Evolutionary conservation across 2,329 filamentous ascomycete genomes (phyloP).

Genomic region (Aspergillus sp.): DNA sequence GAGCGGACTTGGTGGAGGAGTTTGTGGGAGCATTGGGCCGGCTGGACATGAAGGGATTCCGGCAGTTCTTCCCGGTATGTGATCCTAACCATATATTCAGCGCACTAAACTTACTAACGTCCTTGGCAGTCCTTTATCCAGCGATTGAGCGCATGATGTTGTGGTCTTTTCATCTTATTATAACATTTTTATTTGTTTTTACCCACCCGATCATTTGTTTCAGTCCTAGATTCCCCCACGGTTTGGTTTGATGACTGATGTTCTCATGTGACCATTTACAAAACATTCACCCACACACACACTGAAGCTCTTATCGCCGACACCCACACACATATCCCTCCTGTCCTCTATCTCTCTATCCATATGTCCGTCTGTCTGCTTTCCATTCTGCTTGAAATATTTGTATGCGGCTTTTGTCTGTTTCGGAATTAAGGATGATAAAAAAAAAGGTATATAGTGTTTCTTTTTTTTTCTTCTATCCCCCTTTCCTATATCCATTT

Average conservation of each 20-base stretch:
- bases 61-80: conserved; percentile 50
- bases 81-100: background rate
- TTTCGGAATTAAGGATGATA: conserved; percentile 7
- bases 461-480: too few species aligned
- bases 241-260: conserved; percentile 32
- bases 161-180: conserved; percentile 13
- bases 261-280: conserved; percentile 21
- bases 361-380: background rate
- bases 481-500: conserved; percentile 1
- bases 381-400: background rate
- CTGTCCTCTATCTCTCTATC: background rate
- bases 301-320: conserved; percentile 15
- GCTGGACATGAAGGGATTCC: conserved; percentile 49
- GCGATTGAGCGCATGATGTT: conserved; percentile 45
- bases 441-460: conserved; percentile 24
- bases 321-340: background rate
- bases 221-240: conserved; percentile 30
- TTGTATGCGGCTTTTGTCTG: background rate
- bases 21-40: conserved; percentile 48
- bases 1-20: conserved; percentile 47
- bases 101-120: conserved; percentile 9
- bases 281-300: background rate
- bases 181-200: conserved; percentile 13
- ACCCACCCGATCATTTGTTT: conserved; percentile 9
- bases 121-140: conserved; percentile 44